Conservation (phyloP, 495 filamentous ascomycete species). For the Letharia lupina region DNA sequence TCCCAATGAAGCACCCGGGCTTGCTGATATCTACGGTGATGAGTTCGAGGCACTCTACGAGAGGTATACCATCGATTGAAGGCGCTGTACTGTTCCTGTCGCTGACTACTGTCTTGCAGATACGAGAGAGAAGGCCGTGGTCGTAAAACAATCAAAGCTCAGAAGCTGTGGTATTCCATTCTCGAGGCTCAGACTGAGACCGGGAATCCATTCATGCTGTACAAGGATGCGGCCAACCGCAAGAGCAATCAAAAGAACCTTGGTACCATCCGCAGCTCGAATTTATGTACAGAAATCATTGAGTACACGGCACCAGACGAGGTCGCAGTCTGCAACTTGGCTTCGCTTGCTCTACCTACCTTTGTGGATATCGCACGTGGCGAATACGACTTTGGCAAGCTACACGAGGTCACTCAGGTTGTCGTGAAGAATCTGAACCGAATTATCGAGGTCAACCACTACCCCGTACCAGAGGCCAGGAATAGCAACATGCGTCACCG, state of each 20-base stretch:
- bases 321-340: slow-evolving; percentile 97
- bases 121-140: slow-evolving; percentile 88
- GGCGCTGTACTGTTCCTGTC: neutral
- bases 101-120: slow-evolving; percentile 21
- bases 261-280: slow-evolving; percentile 94
- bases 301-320: slow-evolving; percentile 97
- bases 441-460: slow-evolving; percentile 96
- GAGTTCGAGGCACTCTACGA: slow-evolving; percentile 95
- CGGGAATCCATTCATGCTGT: slow-evolving; percentile 97
- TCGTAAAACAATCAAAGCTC: slow-evolving; percentile 84
- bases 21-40: slow-evolving; percentile 94
- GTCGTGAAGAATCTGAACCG: slow-evolving; percentile 91
- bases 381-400: slow-evolving; percentile 85
- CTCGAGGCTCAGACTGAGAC: slow-evolving; percentile 98
- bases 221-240: slow-evolving; percentile 95
- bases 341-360: slow-evolving; percentile 82
- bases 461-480: slow-evolving; percentile 86
- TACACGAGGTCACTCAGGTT: slow-evolving; percentile 86
- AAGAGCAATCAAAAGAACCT: slow-evolving; percentile 99
- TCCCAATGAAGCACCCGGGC: slow-evolving; percentile 86
- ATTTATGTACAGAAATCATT: slow-evolving; percentile 96
- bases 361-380: slow-evolving; percentile 77
- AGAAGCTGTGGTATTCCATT: slow-evolving; percentile 98
- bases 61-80: slow-evolving; percentile 34
- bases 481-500: slow-evolving; percentile 93